Evolutionary conservation across 306 rosid species (phyloP), one percentile per base, ranked within the genome.

Genomic region (Ormosia semicastrata): DNA sequence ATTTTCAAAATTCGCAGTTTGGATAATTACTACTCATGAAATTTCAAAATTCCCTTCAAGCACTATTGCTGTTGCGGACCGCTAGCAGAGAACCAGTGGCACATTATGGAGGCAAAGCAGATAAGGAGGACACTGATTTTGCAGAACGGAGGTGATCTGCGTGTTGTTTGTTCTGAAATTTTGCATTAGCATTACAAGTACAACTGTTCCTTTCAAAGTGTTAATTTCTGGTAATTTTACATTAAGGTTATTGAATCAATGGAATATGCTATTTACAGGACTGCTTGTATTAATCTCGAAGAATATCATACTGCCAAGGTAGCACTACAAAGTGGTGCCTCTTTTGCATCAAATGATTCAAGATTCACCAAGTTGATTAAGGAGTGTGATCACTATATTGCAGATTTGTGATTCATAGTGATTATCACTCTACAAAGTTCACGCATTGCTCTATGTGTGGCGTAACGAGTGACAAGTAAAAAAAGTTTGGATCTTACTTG

Each of bases 301-400:
- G 97, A 93, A 74, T 96, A 91, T 83, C 88, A 92, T 54, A 92
- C 97, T 53, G 99, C 99, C n/a, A 96, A 89, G 87, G 73, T 83
- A 1, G 97, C 97, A 2, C 90, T 96, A 57, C 91, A 96, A 78
- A 66, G 18, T 4, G 99, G 99, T 76, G 93, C 89, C 30, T 43
- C 95, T 73, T 71, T 92, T 72, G 94, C 87, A 0, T 85, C 76
- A 0, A 86, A 47, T 13, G 97, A 96, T 30, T 63, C 91, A 9
- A 89, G 94, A 87, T 96, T 93, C 82, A 40, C 87, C 11, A 83
- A 63, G 8, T 71, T 92, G 82, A 92, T 94, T 32, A 83, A 89
- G 46, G 91, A 94, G 60, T 96, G 99, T 67, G 90, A 94, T 49
- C 81, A 74, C 18, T 60, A 9, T 36, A 89, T 96, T 79, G 91